phyloP scores from a whole-genome alignment of 2,329 filamentous ascomycete species.

The Verticillium alfalfae region DNA sequence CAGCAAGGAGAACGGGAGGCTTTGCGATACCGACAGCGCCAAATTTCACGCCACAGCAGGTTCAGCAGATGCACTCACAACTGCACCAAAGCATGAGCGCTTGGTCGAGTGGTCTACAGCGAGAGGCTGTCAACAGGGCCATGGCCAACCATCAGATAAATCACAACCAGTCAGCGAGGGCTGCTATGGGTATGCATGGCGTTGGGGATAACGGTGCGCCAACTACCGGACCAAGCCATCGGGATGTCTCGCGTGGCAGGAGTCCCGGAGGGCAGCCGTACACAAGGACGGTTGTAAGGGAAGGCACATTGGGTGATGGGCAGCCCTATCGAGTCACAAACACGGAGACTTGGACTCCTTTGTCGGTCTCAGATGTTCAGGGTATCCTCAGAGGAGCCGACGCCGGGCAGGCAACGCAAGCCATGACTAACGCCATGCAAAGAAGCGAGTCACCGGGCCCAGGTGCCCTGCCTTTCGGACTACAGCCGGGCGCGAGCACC shows the following conservation, averaged over 20 bases:
- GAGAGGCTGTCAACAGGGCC: constrained; percentile 36
- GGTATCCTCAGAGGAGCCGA: constrained; percentile 41
- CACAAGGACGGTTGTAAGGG: constrained; percentile 8
- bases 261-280: constrained; percentile 19
- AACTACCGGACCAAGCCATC: constrained; percentile 15
- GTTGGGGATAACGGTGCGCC: constrained; percentile 23
- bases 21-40: constrained; percentile 2
- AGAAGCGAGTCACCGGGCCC: constrained; percentile 25
- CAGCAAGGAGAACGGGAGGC: constrained; percentile 1
- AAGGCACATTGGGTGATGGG: constrained; percentile 9
- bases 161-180: constrained; percentile 36
- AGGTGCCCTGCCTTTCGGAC: constrained; percentile 28
- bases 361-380: constrained; percentile 38
- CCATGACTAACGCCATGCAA: constrained; percentile 43
- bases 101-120: constrained; percentile 41
- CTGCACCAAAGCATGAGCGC: constrained; percentile 37
- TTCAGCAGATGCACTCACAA: constrained; percentile 16
- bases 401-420: constrained; percentile 33
- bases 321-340: constrained; percentile 12
- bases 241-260: constrained; percentile 16
- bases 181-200: constrained; percentile 33
- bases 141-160: constrained; percentile 35
- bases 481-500: constrained; percentile 30
- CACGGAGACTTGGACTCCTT: constrained; percentile 12
- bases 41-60: constrained; percentile 10